These are phyloP conservation scores for Colletotrichum sp. DNA, from an alignment of 2,329 filamentous ascomycete species.

Conservation along the genomic window DNA sequence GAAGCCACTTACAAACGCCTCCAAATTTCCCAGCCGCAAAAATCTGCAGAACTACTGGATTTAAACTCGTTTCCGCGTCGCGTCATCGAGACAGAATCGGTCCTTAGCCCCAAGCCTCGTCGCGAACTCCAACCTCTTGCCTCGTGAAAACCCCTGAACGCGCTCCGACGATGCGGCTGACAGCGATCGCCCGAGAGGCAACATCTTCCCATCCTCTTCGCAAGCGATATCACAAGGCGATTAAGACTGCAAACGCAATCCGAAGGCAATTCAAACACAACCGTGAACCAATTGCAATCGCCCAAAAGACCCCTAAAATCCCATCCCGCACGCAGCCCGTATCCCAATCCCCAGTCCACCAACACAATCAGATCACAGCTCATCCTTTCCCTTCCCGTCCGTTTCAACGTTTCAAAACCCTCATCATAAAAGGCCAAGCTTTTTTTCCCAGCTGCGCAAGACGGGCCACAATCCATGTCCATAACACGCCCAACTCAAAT, in stretches of 20 bases:
- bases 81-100: background rate
- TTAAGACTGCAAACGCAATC: background rate
- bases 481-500: background rate
- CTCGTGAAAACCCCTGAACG: background rate
- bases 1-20: background rate
- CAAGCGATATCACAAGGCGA: background rate
- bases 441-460: background rate
- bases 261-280: background rate
- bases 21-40: background rate
- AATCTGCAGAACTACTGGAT: background rate
- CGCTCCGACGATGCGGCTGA: background rate
- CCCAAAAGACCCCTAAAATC: background rate
- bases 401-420: background rate
- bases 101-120: background rate
- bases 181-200: accelerated
- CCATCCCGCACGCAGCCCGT: background rate
- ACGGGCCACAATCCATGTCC: background rate
- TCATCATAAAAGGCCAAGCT: background rate
- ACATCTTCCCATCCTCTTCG: background rate
- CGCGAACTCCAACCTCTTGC: background rate
- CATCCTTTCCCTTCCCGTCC: background rate
- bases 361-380: background rate
- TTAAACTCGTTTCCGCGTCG: background rate
- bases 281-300: background rate
- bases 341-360: background rate